Conservation (phyloP, 2,329 filamentous ascomycete genomes). For the Tothia fuscella region DNA sequence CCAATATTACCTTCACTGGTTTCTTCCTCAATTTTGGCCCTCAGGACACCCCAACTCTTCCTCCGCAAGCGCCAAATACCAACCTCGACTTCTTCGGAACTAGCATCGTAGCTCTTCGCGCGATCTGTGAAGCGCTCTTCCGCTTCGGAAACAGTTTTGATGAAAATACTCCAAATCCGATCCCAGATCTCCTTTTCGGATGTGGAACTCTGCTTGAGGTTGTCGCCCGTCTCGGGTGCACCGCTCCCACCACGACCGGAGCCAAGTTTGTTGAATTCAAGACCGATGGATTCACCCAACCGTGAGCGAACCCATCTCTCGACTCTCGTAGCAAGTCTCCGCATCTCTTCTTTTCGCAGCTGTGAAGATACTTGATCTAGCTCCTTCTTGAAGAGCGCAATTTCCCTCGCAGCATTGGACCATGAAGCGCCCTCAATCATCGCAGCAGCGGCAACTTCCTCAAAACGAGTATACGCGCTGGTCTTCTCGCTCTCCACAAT, state of each 20-base stretch:
- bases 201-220: conserved; percentile 40
- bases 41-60: conserved; percentile 87
- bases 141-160: conserved; percentile 69
- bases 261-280: conserved; percentile 94
- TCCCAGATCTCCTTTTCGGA: conserved; percentile 89
- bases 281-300: conserved; percentile 72
- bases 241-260: conserved; percentile 74
- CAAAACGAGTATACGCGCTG: conserved; percentile 62
- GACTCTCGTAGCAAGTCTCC: conserved; percentile 75
- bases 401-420: conserved; percentile 77
- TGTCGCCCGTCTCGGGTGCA: conserved; percentile 66
- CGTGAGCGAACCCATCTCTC: conserved; percentile 90
- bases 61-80: conserved; percentile 85
- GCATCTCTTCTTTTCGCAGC: conserved; percentile 90
- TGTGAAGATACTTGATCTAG: conserved; percentile 77
- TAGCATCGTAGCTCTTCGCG: conserved; percentile 88
- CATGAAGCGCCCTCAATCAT: conserved; percentile 70
- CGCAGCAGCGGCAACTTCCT: conserved; percentile 60
- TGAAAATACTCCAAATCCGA: conserved; percentile 81
- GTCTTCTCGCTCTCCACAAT: conserved; percentile 79
- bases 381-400: conserved; percentile 74
- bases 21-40: conserved; percentile 88
- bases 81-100: conserved; percentile 77
- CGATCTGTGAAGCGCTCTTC: conserved; percentile 76
- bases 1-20: conserved; percentile 96